Evolutionary conservation across 306 rosid species (phyloP).

Genomic region (Vicia villosa): DNA sequence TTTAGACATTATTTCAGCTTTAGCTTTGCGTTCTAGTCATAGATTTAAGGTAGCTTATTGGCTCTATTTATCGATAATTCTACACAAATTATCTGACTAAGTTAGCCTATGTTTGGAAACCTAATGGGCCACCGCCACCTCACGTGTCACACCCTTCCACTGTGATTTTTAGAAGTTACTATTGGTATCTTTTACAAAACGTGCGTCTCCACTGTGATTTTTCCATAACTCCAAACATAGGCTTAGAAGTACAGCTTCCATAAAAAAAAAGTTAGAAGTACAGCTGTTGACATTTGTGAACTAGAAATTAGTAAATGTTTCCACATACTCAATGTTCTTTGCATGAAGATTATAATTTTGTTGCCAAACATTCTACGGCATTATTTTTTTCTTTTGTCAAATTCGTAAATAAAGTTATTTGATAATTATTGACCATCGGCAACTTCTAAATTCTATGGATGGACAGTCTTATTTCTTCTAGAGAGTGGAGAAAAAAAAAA

Average conservation of each 20-base stretch:
- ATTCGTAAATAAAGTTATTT: conserved; percentile 1
- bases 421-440: not conserved
- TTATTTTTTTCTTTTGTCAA: not conserved
- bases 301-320: conserved; percentile 22
- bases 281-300: conserved; percentile 28
- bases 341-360: conserved; percentile 25
- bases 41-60: conserved; percentile 61
- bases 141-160: no score
- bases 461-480: conserved; percentile 12
- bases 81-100: conserved; percentile 60
- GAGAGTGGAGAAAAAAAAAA: not conserved
- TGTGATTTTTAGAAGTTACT: no score
- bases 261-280: conserved; percentile 40
- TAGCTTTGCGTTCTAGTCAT: conserved; percentile 53
- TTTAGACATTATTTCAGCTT: conserved; percentile 62
- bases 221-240: no score
- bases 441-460: not conserved
- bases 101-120: no score
- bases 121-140: no score
- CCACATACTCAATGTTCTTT: conserved; percentile 11
- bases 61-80: conserved; percentile 68
- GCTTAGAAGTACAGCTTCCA: no score
- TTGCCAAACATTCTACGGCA: not conserved
- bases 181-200: no score
- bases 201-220: no score